Conservation (phyloP, 2,329 filamentous ascomycete species). For the Aureobasidium pullulans region DNA sequence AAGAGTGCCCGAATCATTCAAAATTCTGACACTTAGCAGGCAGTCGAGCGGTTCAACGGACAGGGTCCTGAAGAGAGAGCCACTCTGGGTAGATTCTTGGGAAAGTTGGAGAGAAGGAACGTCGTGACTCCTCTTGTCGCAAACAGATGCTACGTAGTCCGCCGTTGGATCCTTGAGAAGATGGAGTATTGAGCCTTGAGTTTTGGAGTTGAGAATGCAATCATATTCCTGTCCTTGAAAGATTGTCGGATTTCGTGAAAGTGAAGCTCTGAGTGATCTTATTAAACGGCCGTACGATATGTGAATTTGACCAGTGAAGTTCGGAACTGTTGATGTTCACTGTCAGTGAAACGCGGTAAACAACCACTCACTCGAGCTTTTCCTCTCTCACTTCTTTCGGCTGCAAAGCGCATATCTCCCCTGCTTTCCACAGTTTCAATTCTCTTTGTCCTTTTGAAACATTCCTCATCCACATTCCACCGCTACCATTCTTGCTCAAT, state of each 20-base stretch:
- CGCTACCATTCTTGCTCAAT: constrained; percentile 20
- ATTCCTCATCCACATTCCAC: constrained; percentile 11
- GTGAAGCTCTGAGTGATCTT: too few species aligned
- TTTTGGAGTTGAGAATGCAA: not conserved
- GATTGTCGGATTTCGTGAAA: too few species aligned
- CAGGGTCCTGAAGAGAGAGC: not conserved
- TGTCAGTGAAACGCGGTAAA: not conserved
- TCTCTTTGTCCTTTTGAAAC: constrained; percentile 6
- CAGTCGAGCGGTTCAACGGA: not conserved
- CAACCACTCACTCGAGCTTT: not conserved
- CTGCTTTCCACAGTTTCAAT: not conserved
- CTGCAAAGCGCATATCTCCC: not conserved
- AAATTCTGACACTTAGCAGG: not conserved
- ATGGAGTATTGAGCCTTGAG: not conserved
- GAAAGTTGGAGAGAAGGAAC: not conserved
- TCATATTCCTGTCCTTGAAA: not conserved
- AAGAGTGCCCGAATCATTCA: not conserved
- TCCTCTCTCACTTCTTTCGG: not conserved
- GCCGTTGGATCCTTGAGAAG: not conserved
- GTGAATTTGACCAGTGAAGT: not conserved
- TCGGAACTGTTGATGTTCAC: not conserved
- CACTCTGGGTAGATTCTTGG: not conserved
- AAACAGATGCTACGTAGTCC: constrained; percentile 1
- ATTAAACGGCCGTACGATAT: too few species aligned
- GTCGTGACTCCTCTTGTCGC: not conserved